These are phyloP conservation scores for Stephania japonica DNA, from an alignment of 164 flowering plant genomes.

Conservation along the genomic window DNA sequence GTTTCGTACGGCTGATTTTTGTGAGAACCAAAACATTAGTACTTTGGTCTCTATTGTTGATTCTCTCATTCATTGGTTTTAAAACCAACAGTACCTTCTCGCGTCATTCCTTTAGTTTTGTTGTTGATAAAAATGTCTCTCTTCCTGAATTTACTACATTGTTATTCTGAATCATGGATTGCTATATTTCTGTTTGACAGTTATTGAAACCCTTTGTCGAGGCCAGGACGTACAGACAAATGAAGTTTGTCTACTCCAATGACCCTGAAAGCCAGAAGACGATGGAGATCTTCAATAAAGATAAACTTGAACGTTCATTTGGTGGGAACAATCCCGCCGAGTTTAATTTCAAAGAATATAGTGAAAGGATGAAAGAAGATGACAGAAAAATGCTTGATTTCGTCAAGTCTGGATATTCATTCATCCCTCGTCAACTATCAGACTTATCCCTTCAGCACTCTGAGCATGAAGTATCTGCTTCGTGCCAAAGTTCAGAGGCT, in stretches of 20 bases:
- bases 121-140: background rate
- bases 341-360: constrained; percentile 59
- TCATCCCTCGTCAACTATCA: background rate
- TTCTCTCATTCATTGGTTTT: too few relatives aligned
- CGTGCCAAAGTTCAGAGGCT: background rate
- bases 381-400: constrained; percentile 14
- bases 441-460: constrained; percentile 8
- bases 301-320: constrained; percentile 70
- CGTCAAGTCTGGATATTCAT: constrained; percentile 6
- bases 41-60: too few relatives aligned
- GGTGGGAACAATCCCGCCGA: constrained; percentile 59
- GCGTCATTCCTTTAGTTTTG: background rate
- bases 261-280: constrained; percentile 56
- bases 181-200: constrained; percentile 24
- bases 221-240: constrained; percentile 56
- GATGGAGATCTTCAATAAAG: constrained; percentile 65
- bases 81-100: too few relatives aligned
- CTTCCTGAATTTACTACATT: background rate
- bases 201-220: constrained; percentile 70
- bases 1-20: too few relatives aligned
- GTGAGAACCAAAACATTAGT: too few relatives aligned
- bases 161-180: background rate
- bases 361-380: constrained; percentile 22
- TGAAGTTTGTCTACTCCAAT: constrained; percentile 69
- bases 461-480: constrained; percentile 2